Conservation (phyloP, 257 asterid genomes). For the Salvia splendens region DNA sequence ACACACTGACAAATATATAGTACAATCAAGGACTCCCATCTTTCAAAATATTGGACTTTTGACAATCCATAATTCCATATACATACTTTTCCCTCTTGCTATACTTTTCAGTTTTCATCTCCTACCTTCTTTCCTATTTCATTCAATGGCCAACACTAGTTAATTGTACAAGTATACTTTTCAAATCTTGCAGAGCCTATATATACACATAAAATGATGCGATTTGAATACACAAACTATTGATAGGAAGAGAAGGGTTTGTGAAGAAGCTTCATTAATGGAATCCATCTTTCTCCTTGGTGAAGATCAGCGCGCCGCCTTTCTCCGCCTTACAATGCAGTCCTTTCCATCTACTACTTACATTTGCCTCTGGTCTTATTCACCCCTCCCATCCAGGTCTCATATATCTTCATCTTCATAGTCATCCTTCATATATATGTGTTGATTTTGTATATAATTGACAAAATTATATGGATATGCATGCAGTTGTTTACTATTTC, state of each 20-base stretch:
- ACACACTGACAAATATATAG: too few relatives aligned
- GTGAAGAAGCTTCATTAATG: slow-evolving; percentile 31
- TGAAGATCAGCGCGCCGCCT: slow-evolving; percentile 45
- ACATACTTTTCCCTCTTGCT: too few relatives aligned
- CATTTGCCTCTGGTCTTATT: slow-evolving; percentile 70
- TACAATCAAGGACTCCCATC: too few relatives aligned
- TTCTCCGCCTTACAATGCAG: slow-evolving; percentile 46
- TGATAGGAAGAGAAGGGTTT: too few relatives aligned
- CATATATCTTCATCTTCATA: background rate
- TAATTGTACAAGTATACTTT: slow-evolving; percentile 1
- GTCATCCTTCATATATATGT: background rate
- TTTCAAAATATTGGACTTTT: slow-evolving; percentile 30
- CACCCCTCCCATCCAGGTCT: slow-evolving; percentile 51
- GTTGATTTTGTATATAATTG: background rate
- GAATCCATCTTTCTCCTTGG: slow-evolving; percentile 56
- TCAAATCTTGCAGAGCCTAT: slow-evolving; percentile 23
- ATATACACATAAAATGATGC: background rate
- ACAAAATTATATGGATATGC: slow-evolving; percentile 13
- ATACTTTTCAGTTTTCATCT: too few relatives aligned
- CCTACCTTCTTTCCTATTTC: background rate
- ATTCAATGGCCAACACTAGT: too few relatives aligned
- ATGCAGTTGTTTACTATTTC: slow-evolving; percentile 44
- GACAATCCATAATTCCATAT: too few relatives aligned
- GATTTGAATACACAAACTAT: too few relatives aligned
- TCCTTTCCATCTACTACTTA: slow-evolving; percentile 43